A percentile compares a stretch with the other conserved stretches of the same genome.
phyloP scores from a whole-genome alignment of 2,329 filamentous ascomycete species.

The Anthostomella pinea region DNA sequence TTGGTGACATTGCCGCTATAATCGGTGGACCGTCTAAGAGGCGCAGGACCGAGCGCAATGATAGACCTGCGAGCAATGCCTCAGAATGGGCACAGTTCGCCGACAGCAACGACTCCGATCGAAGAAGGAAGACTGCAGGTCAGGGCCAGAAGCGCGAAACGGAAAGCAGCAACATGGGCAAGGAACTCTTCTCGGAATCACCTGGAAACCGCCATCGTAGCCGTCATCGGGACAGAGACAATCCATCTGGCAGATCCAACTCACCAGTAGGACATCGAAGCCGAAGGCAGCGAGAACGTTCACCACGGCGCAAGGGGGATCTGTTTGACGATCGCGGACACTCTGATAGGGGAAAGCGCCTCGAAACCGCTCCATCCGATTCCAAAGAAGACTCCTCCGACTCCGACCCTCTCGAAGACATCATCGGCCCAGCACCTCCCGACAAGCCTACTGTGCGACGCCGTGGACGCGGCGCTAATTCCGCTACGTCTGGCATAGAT shows the following conservation, averaged over 20 bases:
- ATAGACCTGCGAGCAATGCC: slow-evolving; percentile 8
- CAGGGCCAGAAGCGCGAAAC: slow-evolving; percentile 21
- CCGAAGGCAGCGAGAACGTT: slow-evolving; percentile 8
- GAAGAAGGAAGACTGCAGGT: slow-evolving; percentile 11
- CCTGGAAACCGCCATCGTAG: slow-evolving; percentile 6
- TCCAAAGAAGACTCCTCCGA: slow-evolving; percentile 34
- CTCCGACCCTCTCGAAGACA: slow-evolving; percentile 71
- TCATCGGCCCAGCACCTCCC: slow-evolving; percentile 72
- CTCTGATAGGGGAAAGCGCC: slow-evolving; percentile 2
- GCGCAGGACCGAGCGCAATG: slow-evolving; percentile 25
- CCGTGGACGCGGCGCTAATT: slow-evolving; percentile 69
- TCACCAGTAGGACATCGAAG: slow-evolving; percentile 6
- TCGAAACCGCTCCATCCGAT: slow-evolving; percentile 3
- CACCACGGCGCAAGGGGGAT: slow-evolving; percentile 4
- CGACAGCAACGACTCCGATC: slow-evolving; percentile 15
- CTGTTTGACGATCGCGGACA: slow-evolving; percentile 2
- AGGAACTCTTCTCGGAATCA: slow-evolving; percentile 18
- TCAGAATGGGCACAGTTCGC: slow-evolving; percentile 6
- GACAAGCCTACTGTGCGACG: slow-evolving; percentile 42
- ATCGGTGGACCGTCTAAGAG: slow-evolving; percentile 44
- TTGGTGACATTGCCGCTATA: slow-evolving; percentile 60
- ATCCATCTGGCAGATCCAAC: slow-evolving; percentile 1
- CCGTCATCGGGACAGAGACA: slow-evolving; percentile 10
- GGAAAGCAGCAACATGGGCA: slow-evolving; percentile 23
- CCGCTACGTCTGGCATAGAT: slow-evolving; percentile 68